These are phyloP conservation scores for Paramecium octaurelia DNA, from an alignment of 73 alveolate species.

Conservation along the genomic window DNA sequence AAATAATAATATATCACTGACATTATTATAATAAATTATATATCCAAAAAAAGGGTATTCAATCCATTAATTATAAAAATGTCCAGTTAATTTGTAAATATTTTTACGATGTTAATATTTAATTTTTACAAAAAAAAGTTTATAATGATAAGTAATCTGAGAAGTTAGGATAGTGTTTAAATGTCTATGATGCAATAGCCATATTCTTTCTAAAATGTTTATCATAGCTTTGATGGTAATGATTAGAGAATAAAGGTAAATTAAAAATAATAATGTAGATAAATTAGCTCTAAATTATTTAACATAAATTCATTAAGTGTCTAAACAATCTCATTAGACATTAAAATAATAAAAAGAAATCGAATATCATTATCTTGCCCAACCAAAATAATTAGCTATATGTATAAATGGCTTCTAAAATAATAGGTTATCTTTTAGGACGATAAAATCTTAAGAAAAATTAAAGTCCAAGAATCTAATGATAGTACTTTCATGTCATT, in stretches of 20 bases:
- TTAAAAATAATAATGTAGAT: not conserved
- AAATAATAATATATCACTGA: not conserved
- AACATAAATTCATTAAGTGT: not conserved
- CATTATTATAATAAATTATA: not conserved
- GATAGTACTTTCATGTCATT: slow-evolving; percentile 6
- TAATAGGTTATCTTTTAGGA: not conserved
- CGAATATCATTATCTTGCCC: not conserved
- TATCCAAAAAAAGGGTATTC: not conserved
- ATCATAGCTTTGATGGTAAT: slow-evolving; percentile 29
- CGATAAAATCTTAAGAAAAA: not conserved
- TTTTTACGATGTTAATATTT: not conserved
- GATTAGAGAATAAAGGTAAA: not conserved
- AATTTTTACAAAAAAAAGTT: not conserved
- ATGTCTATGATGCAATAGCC: not conserved
- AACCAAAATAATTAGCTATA: not conserved
- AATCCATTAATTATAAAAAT: not conserved
- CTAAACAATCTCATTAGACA: not conserved
- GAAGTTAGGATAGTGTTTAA: not conserved
- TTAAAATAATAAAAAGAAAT: not conserved
- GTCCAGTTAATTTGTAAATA: not conserved
- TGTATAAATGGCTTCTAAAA: not conserved
- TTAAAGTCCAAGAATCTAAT: slow-evolving; percentile 1
- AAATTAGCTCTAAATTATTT: not conserved
- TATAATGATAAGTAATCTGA: not conserved
- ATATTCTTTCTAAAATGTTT: not conserved